Evolutionary conservation across 1,284 basidiomycete genomes (phyloP).

Genomic region (Sanghuangporus baumii): DNA sequence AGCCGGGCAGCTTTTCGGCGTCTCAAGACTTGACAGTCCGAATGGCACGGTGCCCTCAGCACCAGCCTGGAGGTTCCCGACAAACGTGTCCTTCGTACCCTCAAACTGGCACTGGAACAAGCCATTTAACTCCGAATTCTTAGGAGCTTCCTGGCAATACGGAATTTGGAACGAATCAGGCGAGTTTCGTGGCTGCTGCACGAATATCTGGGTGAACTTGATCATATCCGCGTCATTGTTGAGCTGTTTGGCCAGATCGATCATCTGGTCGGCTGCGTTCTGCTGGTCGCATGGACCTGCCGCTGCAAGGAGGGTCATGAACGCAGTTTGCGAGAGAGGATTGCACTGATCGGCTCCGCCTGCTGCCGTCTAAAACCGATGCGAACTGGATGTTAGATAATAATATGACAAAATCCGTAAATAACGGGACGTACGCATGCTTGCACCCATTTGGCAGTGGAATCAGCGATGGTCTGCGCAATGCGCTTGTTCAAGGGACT

Average conservation of each 20-base stretch:
- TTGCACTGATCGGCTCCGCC: slow-evolving; percentile 52
- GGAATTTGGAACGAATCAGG: slow-evolving; percentile 41
- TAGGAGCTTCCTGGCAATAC: slow-evolving; percentile 46
- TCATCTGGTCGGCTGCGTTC: slow-evolving; percentile 53
- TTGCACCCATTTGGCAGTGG: slow-evolving; percentile 38
- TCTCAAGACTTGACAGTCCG: slow-evolving; percentile 34
- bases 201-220: slow-evolving; percentile 47
- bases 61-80: slow-evolving; percentile 33
- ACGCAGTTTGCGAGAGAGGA: slow-evolving; percentile 37
- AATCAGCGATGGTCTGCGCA: slow-evolving; percentile 36
- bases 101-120: slow-evolving; percentile 53
- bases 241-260: slow-evolving; percentile 53
- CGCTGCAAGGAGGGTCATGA: slow-evolving; percentile 41
- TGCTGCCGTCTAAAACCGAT: slow-evolving; percentile 28
- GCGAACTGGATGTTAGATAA: background rate
- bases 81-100: slow-evolving; percentile 41
- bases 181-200: slow-evolving; percentile 52
- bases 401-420: background rate
- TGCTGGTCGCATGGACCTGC: slow-evolving; percentile 58
- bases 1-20: slow-evolving; percentile 46
- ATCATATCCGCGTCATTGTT: slow-evolving; percentile 53
- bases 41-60: slow-evolving; percentile 42
- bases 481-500: slow-evolving; percentile 36
- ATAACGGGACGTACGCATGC: slow-evolving; percentile 34
- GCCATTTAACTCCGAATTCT: slow-evolving; percentile 44